Conservation (phyloP, 352 stramenopile genomes). For the Plasmopara halstedii region DNA sequence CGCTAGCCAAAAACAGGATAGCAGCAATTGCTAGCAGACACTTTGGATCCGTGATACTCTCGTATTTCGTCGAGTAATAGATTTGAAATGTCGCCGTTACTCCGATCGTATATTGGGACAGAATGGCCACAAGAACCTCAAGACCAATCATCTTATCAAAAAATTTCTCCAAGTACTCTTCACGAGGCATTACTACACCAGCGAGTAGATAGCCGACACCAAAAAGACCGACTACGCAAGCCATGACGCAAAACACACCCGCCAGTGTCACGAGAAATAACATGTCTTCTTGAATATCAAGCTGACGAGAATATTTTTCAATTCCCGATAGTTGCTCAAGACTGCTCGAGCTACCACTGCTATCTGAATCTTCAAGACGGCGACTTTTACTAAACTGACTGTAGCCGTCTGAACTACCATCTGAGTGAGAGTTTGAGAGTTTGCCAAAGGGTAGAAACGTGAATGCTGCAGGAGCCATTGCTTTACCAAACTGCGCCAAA, state of each 20-base stretch:
- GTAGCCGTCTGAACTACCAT: slow-evolving; percentile 17
- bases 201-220: slow-evolving; percentile 44
- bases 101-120: slow-evolving; percentile 82
- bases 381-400: slow-evolving; percentile 17
- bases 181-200: slow-evolving; percentile 57
- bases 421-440: slow-evolving; percentile 20
- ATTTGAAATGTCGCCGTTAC: slow-evolving; percentile 82
- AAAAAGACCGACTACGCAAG: slow-evolving; percentile 52
- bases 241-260: slow-evolving; percentile 70
- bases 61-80: slow-evolving; percentile 57
- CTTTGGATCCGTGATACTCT: slow-evolving; percentile 52
- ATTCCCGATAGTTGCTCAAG: slow-evolving; percentile 35
- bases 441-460: slow-evolving; percentile 75
- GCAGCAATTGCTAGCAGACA: slow-evolving; percentile 51
- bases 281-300: slow-evolving; percentile 74
- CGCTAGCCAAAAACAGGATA: slow-evolving; percentile 56
- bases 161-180: slow-evolving; percentile 67
- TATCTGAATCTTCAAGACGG: slow-evolving; percentile 24
- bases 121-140: slow-evolving; percentile 59
- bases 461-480: slow-evolving; percentile 68
- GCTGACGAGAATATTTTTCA: slow-evolving; percentile 57
- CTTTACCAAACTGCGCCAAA: slow-evolving; percentile 58
- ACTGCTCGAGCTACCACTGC: slow-evolving; percentile 10
- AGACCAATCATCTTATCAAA: slow-evolving; percentile 83
- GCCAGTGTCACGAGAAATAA: slow-evolving; percentile 74